Conservation (phyloP, 192 early-diverging fungal species). For the Gonapodya prolifera region DNA sequence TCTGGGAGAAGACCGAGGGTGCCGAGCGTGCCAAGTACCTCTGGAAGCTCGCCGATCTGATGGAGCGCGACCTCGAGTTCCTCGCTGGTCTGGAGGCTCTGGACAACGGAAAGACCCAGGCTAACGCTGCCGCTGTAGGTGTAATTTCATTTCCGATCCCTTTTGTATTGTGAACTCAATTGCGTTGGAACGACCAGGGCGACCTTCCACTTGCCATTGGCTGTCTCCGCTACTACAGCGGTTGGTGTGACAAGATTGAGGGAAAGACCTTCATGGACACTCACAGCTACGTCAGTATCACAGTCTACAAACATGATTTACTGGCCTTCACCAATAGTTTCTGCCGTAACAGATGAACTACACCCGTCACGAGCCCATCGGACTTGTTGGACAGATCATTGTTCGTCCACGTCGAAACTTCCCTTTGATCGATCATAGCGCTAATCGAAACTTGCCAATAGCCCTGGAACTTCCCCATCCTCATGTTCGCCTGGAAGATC, state of each 20-base stretch:
- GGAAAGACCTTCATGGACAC: constrained; percentile 16
- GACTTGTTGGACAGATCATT: constrained; percentile 22
- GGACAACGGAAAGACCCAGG: constrained; percentile 15
- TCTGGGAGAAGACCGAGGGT: constrained; percentile 13
- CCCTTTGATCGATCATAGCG: constrained; percentile 6
- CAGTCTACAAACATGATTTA: too few relatives aligned
- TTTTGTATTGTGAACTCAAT: too few relatives aligned
- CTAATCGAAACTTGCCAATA: neutral
- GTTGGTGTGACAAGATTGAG: constrained; percentile 19
- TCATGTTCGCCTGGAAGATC: constrained; percentile 22
- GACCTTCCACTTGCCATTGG: constrained; percentile 9
- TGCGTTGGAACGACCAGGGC: too few relatives aligned
- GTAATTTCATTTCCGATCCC: too few relatives aligned
- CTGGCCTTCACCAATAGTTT: too few relatives aligned
- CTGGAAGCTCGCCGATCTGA: constrained; percentile 22
- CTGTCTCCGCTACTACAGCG: constrained; percentile 17
- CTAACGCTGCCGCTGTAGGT: too few relatives aligned
- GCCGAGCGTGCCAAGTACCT: constrained; percentile 11
- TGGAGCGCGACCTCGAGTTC: constrained; percentile 15
- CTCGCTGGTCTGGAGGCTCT: constrained; percentile 29
- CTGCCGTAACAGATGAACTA: too few relatives aligned
- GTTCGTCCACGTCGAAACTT: constrained; percentile 21
- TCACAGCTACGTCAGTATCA: too few relatives aligned
- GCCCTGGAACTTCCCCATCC: neutral
- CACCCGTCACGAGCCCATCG: constrained; percentile 16